Percentiles rank a stretch among this genome's conserved stretches.
Conservation (phyloP, 2,329 filamentous ascomycete genomes). For the Pyricularia sp. region DNA sequence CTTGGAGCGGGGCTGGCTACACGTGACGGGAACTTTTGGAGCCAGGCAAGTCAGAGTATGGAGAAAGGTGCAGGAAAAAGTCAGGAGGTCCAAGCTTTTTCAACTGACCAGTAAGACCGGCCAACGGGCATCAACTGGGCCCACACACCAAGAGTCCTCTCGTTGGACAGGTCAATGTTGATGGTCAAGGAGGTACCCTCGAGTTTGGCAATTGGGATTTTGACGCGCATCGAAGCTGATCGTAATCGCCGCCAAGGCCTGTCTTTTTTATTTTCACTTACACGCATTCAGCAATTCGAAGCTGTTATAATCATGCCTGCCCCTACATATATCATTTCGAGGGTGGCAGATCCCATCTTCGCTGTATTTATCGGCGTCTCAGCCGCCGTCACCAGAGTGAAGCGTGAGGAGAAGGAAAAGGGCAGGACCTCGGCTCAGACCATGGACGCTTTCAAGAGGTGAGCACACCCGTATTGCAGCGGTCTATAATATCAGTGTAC, state of each 20-base stretch:
- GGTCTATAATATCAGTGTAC: not conserved
- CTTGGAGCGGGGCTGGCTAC: not conserved
- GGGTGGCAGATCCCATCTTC: conserved; percentile 48
- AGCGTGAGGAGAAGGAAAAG: conserved; percentile 50
- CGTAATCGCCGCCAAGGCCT: not conserved
- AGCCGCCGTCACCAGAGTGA: conserved; percentile 47
- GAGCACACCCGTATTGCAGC: conserved; percentile 7
- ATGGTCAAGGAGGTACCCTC: not conserved
- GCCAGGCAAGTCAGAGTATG: not conserved
- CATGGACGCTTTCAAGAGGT: conserved; percentile 36
- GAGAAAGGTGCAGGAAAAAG: not conserved
- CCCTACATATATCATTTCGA: conserved; percentile 51
- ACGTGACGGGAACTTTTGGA: not conserved
- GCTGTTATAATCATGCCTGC: conserved; percentile 30
- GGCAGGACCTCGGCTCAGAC: conserved; percentile 42
- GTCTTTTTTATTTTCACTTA: not conserved
- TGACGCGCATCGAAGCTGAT: not conserved
- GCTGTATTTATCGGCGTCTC: conserved; percentile 46
- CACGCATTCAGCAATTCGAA: not conserved
- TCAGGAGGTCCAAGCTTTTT: not conserved
- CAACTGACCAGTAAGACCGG: not conserved
- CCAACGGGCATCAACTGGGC: not conserved
- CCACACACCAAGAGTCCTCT: not conserved
- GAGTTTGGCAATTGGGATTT: not conserved
- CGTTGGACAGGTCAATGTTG: not conserved